Evolutionary conservation across 2,329 filamentous ascomycete species (phyloP), one percentile per base, ranked within the genome.

Genomic region (Acarospora socialis): DNA sequence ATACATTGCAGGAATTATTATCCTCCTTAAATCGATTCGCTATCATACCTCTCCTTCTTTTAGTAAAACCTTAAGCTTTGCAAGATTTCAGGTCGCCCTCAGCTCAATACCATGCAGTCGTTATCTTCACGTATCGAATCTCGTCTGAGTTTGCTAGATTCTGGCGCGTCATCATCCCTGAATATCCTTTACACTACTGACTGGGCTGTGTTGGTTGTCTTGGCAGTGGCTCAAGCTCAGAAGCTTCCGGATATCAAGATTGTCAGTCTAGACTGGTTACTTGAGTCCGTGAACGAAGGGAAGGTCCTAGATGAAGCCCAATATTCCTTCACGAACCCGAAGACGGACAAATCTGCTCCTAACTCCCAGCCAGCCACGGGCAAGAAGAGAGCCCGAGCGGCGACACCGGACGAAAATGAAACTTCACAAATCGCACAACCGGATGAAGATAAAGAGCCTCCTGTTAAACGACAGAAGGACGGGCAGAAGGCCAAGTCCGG

Each of bases 201-300:
- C 4, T 1, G 7, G 4, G n/a, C 22, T 24, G 14, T 13, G 22
- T 24, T 24, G 7, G 14, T 13, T 4, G 14, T 5, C 4, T 13
- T 25, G 7, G 22, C 23, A 56, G 53, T 51, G 32, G 42, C 50
- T 69, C 41, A 57, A 56, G 43, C 65, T 10, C 68, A 63, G 4
- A 49, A 57, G 7, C 43, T 57, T 8, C 56, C 63, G 20, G 56
- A 50, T 13, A 53, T 77, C 8, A 61, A 61, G 3, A 61, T 81
- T 27, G 64, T 82, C 16, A 60, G 53, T 7, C 49, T 75, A 0
- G 54, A 67, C 9, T 83, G 78, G 78, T 54, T 75, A n/a, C 40
- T 67, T 2, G 64, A 73, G n/a, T 73, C 64, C 14, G 54, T 66
- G 21, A 39, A 54, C 9, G 50, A 54, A 10, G 57, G 56, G 27